These are phyloP conservation scores for Acanthamoeba rhysodes DNA, from an alignment of 208 protist genomes.

Conservation along the genomic window DNA sequence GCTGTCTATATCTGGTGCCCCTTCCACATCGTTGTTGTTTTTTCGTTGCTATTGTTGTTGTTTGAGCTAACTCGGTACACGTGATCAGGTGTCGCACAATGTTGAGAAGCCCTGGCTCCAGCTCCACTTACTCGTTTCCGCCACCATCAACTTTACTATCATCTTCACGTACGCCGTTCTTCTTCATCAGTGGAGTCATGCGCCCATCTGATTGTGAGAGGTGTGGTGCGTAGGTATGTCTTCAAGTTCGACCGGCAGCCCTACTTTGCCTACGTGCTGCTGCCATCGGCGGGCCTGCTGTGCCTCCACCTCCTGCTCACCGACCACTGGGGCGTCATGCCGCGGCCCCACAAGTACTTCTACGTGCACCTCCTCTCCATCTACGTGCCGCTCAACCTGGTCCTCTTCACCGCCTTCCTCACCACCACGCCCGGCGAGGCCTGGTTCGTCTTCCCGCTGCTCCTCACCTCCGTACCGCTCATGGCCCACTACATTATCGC, in stretches of 20 bases:
- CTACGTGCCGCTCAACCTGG: conserved; percentile 42
- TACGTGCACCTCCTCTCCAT: conserved; percentile 52
- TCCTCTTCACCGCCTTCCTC: conserved; percentile 66
- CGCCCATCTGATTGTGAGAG: neutral
- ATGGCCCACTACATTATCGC: conserved; percentile 57
- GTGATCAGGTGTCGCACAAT: neutral
- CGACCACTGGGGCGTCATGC: neutral
- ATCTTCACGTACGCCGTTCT: conserved; percentile 26
- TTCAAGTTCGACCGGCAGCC: conserved; percentile 8
- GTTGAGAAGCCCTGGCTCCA: conserved; percentile 29
- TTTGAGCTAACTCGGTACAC: neutral
- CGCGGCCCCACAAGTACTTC: conserved; percentile 66
- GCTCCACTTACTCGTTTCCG: conserved; percentile 40
- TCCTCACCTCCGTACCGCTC: conserved; percentile 51
- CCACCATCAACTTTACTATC: conserved; percentile 5
- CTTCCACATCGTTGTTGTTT: neutral
- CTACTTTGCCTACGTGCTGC: conserved; percentile 68
- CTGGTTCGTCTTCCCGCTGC: conserved; percentile 70
- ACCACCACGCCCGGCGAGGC: conserved; percentile 12
- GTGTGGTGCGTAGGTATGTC: conserved; percentile 38
- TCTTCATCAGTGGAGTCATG: neutral
- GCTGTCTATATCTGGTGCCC: neutral
- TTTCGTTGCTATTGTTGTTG: neutral
- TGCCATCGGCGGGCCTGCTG: conserved; percentile 41
- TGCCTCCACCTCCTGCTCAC: neutral